Conservation (phyloP, 495 filamentous ascomycete species). For the Aspergillus cristatus region DNA sequence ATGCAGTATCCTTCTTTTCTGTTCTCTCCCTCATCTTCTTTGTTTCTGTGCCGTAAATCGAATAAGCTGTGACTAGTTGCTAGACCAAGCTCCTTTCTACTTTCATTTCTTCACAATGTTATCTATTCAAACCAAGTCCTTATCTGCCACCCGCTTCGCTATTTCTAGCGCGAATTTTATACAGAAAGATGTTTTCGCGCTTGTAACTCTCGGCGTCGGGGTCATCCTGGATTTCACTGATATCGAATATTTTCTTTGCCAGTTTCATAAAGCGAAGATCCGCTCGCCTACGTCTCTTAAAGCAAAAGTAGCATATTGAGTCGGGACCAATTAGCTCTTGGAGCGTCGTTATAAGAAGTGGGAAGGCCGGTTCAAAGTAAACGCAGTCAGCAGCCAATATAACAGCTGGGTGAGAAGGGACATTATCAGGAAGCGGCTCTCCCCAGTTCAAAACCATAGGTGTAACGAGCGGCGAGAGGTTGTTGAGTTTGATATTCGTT, state of each 20-base stretch:
- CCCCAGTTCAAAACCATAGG: slow-evolving; percentile 70
- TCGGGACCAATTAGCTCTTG: slow-evolving; percentile 46
- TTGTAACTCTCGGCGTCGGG: slow-evolving; percentile 47
- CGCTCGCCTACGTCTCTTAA: slow-evolving; percentile 75
- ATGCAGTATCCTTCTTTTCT: too few relatives aligned
- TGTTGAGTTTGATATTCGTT: slow-evolving; percentile 74
- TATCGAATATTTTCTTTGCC: slow-evolving; percentile 52
- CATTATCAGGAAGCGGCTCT: slow-evolving; percentile 22
- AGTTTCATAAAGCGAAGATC: slow-evolving; percentile 64
- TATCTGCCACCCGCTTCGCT: neutral
- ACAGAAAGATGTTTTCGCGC: slow-evolving; percentile 56
- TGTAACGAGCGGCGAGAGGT: slow-evolving; percentile 48
- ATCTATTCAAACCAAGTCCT: neutral
- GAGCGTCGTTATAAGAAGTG: slow-evolving; percentile 73
- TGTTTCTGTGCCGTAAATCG: too few relatives aligned
- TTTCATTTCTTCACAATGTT: neutral
- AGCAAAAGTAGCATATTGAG: slow-evolving; percentile 85
- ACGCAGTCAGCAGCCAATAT: slow-evolving; percentile 94
- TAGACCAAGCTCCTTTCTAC: neutral
- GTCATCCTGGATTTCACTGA: slow-evolving; percentile 55
- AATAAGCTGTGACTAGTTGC: neutral
- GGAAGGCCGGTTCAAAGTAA: slow-evolving; percentile 94
- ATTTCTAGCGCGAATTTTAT: slow-evolving; percentile 44
- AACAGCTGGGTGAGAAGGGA: slow-evolving; percentile 51
- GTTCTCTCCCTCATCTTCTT: too few relatives aligned